Conservation (phyloP, 257 asterid species). For the Fraxinus quadrangulata region DNA sequence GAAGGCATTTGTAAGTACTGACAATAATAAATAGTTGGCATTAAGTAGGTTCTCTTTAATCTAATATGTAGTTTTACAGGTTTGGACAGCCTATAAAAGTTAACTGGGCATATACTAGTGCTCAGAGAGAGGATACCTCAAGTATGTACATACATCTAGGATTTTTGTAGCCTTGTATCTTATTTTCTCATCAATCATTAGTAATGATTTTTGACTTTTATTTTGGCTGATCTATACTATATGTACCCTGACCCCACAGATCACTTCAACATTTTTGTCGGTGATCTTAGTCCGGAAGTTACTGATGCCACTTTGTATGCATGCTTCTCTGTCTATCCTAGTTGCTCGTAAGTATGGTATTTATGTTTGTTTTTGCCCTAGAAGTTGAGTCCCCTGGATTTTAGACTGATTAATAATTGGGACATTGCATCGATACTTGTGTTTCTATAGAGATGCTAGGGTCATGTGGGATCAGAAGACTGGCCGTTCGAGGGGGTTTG, state of each 20-base stretch:
- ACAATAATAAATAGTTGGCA: slow-evolving; percentile 10
- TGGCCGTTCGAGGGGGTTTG: slow-evolving; percentile 93
- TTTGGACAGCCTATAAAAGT: slow-evolving; percentile 88
- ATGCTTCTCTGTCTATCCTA: slow-evolving; percentile 68
- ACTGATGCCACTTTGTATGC: slow-evolving; percentile 76
- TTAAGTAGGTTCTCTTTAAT: slow-evolving; percentile 18
- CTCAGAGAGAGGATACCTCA: slow-evolving; percentile 89
- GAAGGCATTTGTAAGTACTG: slow-evolving; percentile 70
- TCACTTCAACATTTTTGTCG: slow-evolving; percentile 84
- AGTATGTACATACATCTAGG: slow-evolving; percentile 34
- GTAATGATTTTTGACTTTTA: slow-evolving; percentile 2
- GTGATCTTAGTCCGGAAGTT: slow-evolving; percentile 92
- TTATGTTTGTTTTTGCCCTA: background rate
- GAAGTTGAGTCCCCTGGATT: slow-evolving; percentile 2
- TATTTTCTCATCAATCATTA: slow-evolving; percentile 2
- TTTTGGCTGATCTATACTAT: background rate
- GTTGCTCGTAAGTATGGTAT: slow-evolving; percentile 63
- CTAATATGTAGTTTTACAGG: slow-evolving; percentile 49
- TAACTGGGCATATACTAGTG: slow-evolving; percentile 89
- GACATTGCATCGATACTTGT: background rate
- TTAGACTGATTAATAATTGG: background rate
- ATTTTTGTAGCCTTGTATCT: background rate
- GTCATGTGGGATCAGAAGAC: slow-evolving; percentile 99
- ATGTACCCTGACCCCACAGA: slow-evolving; percentile 38
- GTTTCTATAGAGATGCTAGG: slow-evolving; percentile 72